Conservation (phyloP, 2,329 filamentous ascomycete species). For the Cytospora schulzeri region DNA sequence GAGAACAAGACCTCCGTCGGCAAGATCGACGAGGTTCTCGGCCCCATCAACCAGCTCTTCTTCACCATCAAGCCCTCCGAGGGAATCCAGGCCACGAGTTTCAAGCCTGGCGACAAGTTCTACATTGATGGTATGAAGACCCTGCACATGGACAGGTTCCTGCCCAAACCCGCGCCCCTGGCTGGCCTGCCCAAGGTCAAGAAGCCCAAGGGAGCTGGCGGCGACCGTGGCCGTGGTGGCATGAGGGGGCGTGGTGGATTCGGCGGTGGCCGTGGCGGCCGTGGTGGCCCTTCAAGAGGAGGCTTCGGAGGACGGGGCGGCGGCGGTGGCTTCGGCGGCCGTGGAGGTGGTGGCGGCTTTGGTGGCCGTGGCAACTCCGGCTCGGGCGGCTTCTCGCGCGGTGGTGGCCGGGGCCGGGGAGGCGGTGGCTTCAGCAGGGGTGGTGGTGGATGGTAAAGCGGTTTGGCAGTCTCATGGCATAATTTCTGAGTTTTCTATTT, state of each 20-base stretch:
- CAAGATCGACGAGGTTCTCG: slow-evolving; percentile 97
- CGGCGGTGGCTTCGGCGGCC: slow-evolving; percentile 35
- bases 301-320: slow-evolving; percentile 33
- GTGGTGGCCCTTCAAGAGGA: slow-evolving; percentile 35
- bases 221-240: slow-evolving; percentile 49
- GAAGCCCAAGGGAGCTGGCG: slow-evolving; percentile 56
- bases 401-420: slow-evolving; percentile 38
- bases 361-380: slow-evolving; percentile 28
- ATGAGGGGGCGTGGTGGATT: slow-evolving; percentile 36
- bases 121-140: slow-evolving; percentile 95
- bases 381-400: slow-evolving; percentile 32
- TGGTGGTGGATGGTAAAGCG: slow-evolving; percentile 13
- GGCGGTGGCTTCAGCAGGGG: slow-evolving; percentile 40
- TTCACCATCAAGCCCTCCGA: slow-evolving; percentile 98
- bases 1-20: slow-evolving; percentile 97
- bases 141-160: slow-evolving; percentile 90
- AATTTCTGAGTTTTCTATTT: slow-evolving; percentile 20
- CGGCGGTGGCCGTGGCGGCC: slow-evolving; percentile 36
- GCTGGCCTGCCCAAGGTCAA: slow-evolving; percentile 61
- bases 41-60: slow-evolving; percentile 95
- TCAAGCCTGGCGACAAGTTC: slow-evolving; percentile 97
- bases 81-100: slow-evolving; percentile 90
- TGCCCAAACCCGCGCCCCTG: slow-evolving; percentile 84
- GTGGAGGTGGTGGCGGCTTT: slow-evolving; percentile 34
- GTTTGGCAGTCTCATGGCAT: slow-evolving; percentile 3